phyloP scores from a whole-genome alignment of 345 rosid species.

The Euphorbia peplus region DNA sequence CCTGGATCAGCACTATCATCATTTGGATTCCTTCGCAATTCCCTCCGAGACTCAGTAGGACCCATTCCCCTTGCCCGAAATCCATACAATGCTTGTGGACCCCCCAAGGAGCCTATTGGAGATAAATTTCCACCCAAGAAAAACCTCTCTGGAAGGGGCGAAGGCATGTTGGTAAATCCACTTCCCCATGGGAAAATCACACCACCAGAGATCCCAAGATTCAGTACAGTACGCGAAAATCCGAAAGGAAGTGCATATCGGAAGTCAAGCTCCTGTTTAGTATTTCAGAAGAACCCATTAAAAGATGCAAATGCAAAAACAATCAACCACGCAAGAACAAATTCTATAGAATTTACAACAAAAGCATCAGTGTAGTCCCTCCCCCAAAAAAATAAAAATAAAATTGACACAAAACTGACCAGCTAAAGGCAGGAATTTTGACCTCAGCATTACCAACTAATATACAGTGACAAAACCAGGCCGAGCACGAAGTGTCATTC shows the following conservation, averaged over 20 bases:
- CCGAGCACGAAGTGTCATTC: neutral
- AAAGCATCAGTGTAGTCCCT: neutral
- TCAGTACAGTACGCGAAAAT: constrained; percentile 63
- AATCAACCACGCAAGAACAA: neutral
- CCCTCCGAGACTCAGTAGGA: constrained; percentile 71
- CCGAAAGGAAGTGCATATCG: constrained; percentile 85
- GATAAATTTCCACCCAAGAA: constrained; percentile 89
- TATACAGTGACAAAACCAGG: neutral
- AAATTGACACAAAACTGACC: neutral
- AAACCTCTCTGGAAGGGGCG: constrained; percentile 84
- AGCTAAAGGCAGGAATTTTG: neutral
- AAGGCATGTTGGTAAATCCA: constrained; percentile 47
- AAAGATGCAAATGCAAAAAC: neutral
- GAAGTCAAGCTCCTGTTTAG: constrained; percentile 73
- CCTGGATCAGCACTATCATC: constrained; percentile 43
- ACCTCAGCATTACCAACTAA: neutral
- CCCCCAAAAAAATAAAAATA: neutral
- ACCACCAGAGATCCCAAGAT: constrained; percentile 76
- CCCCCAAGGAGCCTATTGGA: constrained; percentile 73
- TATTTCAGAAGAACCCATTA: neutral
- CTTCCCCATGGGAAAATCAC: constrained; percentile 72
- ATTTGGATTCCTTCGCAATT: constrained; percentile 26
- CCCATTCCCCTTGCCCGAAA: constrained; percentile 80
- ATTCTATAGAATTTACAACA: neutral
- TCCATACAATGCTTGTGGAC: constrained; percentile 83